phyloP scores from a whole-genome alignment of 345 rosid species.

The Limnanthes douglasii region DNA sequence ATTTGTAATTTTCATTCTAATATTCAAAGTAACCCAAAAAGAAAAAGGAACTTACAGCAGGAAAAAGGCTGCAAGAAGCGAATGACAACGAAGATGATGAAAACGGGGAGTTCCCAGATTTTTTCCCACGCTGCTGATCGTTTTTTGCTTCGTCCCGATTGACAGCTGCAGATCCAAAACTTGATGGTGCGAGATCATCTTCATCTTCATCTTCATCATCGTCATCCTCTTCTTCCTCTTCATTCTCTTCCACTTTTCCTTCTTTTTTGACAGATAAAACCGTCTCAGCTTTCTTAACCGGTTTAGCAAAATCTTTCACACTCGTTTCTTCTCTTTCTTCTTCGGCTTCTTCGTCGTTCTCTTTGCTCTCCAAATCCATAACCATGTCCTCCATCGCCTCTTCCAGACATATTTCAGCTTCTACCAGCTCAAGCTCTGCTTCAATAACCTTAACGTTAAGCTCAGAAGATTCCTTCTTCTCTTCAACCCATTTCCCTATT shows the following conservation, averaged over 20 bases:
- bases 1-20: neutral
- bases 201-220: slow-evolving; percentile 20
- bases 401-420: slow-evolving; percentile 77
- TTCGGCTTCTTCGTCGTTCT: slow-evolving; percentile 51
- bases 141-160: slow-evolving; percentile 17
- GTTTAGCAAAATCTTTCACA: slow-evolving; percentile 26
- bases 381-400: slow-evolving; percentile 87
- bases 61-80: slow-evolving; percentile 50
- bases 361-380: slow-evolving; percentile 44
- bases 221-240: slow-evolving; percentile 21
- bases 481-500: slow-evolving; percentile 71
- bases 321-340: slow-evolving; percentile 31
- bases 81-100: slow-evolving; percentile 61
- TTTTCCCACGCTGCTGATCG: slow-evolving; percentile 22
- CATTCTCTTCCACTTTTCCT: slow-evolving; percentile 19
- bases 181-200: slow-evolving; percentile 36
- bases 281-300: slow-evolving; percentile 20
- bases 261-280: slow-evolving; percentile 8
- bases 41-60: slow-evolving; percentile 34
- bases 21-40: neutral
- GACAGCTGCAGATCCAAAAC: slow-evolving; percentile 58
- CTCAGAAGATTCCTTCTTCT: slow-evolving; percentile 50
- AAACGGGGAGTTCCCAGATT: slow-evolving; percentile 40
- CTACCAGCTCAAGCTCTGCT: slow-evolving; percentile 62
- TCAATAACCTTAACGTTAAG: slow-evolving; percentile 40